Evolutionary conservation across 2,329 filamentous ascomycete species (phyloP).

Genomic region (Fusarium anguioides): DNA sequence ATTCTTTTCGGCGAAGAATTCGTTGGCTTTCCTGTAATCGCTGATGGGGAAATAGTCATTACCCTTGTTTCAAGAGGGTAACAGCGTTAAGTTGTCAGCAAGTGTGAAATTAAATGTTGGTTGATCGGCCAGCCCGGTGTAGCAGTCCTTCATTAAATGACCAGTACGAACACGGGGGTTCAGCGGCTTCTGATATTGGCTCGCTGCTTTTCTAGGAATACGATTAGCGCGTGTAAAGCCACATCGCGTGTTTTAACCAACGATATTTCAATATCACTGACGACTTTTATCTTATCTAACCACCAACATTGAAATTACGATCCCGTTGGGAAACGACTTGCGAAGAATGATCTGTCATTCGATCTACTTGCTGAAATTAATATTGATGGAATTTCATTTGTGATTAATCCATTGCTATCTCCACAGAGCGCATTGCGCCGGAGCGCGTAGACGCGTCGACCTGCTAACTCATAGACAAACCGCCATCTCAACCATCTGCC

Average conservation of each 20-base stretch:
- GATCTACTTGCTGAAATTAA: neutral
- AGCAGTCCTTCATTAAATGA: neutral
- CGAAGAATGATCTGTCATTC: no score
- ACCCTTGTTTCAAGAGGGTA: neutral
- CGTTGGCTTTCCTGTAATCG: no score
- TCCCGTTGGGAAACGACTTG: no score
- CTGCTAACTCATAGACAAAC: neutral
- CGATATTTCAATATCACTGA: no score
- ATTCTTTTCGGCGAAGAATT: neutral
- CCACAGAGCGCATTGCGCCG: neutral
- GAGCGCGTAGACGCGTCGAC: neutral
- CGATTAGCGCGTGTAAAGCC: neutral
- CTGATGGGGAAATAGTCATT: no score
- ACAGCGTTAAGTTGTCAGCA: neutral
- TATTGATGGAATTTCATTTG: neutral
- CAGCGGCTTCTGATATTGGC: neutral
- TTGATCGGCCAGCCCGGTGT: no score
- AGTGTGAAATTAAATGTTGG: neutral
- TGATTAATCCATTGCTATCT: neutral
- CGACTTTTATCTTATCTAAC: no score
- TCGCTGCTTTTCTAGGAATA: neutral
- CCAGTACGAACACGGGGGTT: neutral
- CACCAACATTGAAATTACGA: no score
- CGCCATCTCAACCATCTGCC: fast-evolving
- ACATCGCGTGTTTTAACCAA: neutral